These are phyloP conservation scores for Hyphopichia fennica DNA, from an alignment of 1,139 yeast genomes.

Conservation along the genomic window DNA sequence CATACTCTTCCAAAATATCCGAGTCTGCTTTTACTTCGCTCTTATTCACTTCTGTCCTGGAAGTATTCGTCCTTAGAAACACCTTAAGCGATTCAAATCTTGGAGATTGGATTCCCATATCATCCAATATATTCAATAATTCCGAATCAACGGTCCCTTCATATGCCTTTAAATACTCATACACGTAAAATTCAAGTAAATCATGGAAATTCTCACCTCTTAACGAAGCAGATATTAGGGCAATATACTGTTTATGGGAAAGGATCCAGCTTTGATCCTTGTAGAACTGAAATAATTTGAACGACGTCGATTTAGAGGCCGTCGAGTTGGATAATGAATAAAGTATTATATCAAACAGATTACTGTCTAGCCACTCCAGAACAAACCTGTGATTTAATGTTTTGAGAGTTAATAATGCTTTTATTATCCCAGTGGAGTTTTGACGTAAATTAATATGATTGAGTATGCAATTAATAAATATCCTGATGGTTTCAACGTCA, in stretches of 20 bases:
- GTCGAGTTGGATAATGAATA: constrained; percentile 28
- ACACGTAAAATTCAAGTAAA: constrained; percentile 29
- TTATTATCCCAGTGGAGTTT: constrained; percentile 33
- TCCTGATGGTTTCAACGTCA: constrained; percentile 19
- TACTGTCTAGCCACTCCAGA: constrained; percentile 25
- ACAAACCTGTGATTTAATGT: constrained; percentile 15
- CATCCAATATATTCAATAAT: constrained; percentile 13
- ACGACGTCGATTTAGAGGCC: constrained; percentile 28
- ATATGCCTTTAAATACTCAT: constrained; percentile 22
- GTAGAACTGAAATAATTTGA: constrained; percentile 23
- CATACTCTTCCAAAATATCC: background rate
- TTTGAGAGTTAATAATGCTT: constrained; percentile 22
- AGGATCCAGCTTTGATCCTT: constrained; percentile 10
- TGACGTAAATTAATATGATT: constrained; percentile 37
- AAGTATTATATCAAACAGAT: constrained; percentile 33
- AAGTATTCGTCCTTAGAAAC: constrained; percentile 3
- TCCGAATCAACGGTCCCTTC: constrained; percentile 11
- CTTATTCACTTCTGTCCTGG: background rate
- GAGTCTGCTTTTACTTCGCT: too few species aligned
- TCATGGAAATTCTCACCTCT: constrained; percentile 23
- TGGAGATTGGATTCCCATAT: background rate
- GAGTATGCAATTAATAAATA: constrained; percentile 39
- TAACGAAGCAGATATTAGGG: constrained; percentile 27
- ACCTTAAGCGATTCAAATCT: background rate
- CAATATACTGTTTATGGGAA: constrained; percentile 16